Evolutionary conservation across 352 stramenopile genomes (phyloP).

Genomic region (Phytophthora constricta): DNA sequence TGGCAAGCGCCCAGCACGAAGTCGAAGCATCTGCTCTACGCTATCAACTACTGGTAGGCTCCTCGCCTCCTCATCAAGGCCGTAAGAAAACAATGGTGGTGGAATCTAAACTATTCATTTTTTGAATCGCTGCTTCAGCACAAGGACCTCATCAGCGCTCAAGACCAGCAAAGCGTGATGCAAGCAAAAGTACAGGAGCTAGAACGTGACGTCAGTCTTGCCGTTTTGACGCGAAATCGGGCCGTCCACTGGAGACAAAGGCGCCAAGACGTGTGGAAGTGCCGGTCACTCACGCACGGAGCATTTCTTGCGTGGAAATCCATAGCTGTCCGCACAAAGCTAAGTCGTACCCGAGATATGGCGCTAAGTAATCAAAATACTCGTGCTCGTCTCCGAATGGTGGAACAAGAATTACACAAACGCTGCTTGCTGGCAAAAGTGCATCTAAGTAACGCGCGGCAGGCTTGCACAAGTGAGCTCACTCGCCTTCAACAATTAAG

Average conservation of each 20-base stretch:
- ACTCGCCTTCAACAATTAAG: slow-evolving; percentile 19
- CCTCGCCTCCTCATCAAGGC: neutral
- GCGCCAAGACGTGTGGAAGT: slow-evolving; percentile 18
- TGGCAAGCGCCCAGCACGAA: slow-evolving; percentile 42
- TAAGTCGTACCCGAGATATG: slow-evolving; percentile 6
- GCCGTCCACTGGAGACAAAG: slow-evolving; percentile 40
- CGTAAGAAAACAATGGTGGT: neutral
- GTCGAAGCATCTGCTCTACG: slow-evolving; percentile 19
- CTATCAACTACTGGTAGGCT: slow-evolving; percentile 33
- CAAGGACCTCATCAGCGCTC: slow-evolving; percentile 32
- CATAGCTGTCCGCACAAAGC: slow-evolving; percentile 10
- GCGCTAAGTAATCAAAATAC: slow-evolving; percentile 13
- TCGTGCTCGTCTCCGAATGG: slow-evolving; percentile 14
- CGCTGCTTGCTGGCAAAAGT: slow-evolving; percentile 18
- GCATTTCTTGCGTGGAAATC: slow-evolving; percentile 43
- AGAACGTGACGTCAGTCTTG: slow-evolving; percentile 21
- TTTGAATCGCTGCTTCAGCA: slow-evolving; percentile 12
- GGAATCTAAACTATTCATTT: neutral
- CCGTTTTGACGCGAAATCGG: slow-evolving; percentile 43
- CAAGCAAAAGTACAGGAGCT: slow-evolving; percentile 29
- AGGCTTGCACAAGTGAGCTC: slow-evolving; percentile 16
- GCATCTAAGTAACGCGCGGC: slow-evolving; percentile 7
- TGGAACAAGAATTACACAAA: slow-evolving; percentile 15
- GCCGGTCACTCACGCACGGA: neutral
- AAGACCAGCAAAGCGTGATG: slow-evolving; percentile 15